These are phyloP conservation scores for Erodium moschatum DNA, from an alignment of 441 rosid genomes.

Conservation along the genomic window DNA sequence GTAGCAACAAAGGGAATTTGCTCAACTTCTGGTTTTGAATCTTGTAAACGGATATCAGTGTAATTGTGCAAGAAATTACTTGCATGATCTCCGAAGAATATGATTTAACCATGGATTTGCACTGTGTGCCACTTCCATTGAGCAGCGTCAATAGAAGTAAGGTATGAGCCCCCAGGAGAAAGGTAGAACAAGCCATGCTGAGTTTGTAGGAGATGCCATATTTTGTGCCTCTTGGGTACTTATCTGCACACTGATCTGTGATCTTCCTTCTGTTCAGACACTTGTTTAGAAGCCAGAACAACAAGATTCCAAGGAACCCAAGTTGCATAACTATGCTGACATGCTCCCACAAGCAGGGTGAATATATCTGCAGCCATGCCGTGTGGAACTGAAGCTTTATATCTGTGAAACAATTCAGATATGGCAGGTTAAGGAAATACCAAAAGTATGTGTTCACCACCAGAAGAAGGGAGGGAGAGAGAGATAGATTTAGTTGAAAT, in stretches of 20 bases:
- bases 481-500: not conserved
- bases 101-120: slow-evolving; percentile 36
- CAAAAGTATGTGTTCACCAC: not conserved
- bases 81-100: slow-evolving; percentile 50
- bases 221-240: slow-evolving; percentile 22
- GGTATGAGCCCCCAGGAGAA: slow-evolving; percentile 41
- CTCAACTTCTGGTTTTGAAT: slow-evolving; percentile 23
- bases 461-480: too few species aligned
- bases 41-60: slow-evolving; percentile 34
- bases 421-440: slow-evolving; percentile 6
- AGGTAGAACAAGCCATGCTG: slow-evolving; percentile 37
- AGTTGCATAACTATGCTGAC: slow-evolving; percentile 40
- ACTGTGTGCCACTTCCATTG: slow-evolving; percentile 25
- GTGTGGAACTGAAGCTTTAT: slow-evolving; percentile 24
- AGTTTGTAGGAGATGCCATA: slow-evolving; percentile 41
- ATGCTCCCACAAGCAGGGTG: slow-evolving; percentile 54
- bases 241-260: slow-evolving; percentile 25
- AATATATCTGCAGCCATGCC: slow-evolving; percentile 35
- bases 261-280: slow-evolving; percentile 22
- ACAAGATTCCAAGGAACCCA: slow-evolving; percentile 39
- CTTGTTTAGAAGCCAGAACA: slow-evolving; percentile 27
- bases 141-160: slow-evolving; percentile 37
- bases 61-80: slow-evolving; percentile 40
- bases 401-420: slow-evolving; percentile 26
- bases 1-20: slow-evolving; percentile 60